A percentile compares a stretch with the other conserved stretches of the same genome.
Conservation (phyloP, 345 rosid genomes). For the Barbarea vulgaris region DNA sequence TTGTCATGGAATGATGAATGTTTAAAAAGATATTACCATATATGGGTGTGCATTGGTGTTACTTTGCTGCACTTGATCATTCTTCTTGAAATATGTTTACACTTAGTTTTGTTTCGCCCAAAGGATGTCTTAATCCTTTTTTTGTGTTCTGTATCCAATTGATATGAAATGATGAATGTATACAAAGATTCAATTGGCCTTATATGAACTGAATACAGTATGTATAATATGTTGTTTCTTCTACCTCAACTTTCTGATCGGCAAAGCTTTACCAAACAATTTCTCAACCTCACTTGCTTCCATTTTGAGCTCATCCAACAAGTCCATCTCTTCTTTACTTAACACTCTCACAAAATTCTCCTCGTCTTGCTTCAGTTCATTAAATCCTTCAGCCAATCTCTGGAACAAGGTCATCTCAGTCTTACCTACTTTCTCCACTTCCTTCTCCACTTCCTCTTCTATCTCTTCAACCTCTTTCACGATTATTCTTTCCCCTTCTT, state of each 20-base stretch:
- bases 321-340: constrained; percentile 78
- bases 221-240: constrained; percentile 1
- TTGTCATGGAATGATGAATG: constrained; percentile 6
- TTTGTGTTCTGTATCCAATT: constrained; percentile 14
- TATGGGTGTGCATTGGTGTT: not conserved
- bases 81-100: constrained; percentile 52
- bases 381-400: constrained; percentile 75
- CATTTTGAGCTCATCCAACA: constrained; percentile 71
- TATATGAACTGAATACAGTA: constrained; percentile 1
- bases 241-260: constrained; percentile 74
- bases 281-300: constrained; percentile 82
- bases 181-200: constrained; percentile 14
- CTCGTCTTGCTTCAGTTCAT: constrained; percentile 67
- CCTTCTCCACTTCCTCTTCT: constrained; percentile 49
- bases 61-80: constrained; percentile 40
- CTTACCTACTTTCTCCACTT: constrained; percentile 59
- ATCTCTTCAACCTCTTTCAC: constrained; percentile 70
- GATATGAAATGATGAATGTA: constrained; percentile 16
- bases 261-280: constrained; percentile 72
- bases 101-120: not conserved
- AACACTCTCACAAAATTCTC: constrained; percentile 63
- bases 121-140: constrained; percentile 26
- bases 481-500: constrained; percentile 74
- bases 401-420: constrained; percentile 72
- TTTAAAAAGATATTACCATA: constrained; percentile 15